Conservation (phyloP, 306 rosid species). For the Cicer pinnatifidum region DNA sequence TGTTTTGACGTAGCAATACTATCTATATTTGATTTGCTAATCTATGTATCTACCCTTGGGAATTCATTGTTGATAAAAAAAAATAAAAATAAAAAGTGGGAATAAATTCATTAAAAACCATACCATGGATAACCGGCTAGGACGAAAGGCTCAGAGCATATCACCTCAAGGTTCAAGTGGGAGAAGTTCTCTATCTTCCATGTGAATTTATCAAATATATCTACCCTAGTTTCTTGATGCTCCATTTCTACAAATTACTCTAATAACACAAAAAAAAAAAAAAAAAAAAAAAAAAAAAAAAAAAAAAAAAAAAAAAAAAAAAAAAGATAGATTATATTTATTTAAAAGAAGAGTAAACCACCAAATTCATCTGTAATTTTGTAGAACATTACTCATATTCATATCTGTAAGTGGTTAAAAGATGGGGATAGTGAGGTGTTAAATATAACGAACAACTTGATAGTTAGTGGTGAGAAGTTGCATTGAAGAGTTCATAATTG, state of each 20-base stretch:
- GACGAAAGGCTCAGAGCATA: slow-evolving; percentile 14
- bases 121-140: slow-evolving; percentile 37
- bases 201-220: slow-evolving; percentile 29
- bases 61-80: too few relatives aligned
- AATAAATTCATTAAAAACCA: not conserved
- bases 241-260: slow-evolving; percentile 7
- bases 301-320: not conserved
- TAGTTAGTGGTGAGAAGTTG: too few relatives aligned
- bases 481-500: too few relatives aligned
- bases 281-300: not conserved
- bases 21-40: too few relatives aligned
- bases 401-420: too few relatives aligned
- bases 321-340: not conserved
- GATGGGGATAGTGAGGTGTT: too few relatives aligned
- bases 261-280: not conserved
- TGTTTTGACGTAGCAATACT: too few relatives aligned
- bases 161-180: not conserved
- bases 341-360: too few relatives aligned
- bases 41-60: too few relatives aligned
- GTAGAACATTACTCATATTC: too few relatives aligned
- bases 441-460: too few relatives aligned
- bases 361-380: too few relatives aligned
- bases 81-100: not conserved
- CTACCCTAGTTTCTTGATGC: not conserved
- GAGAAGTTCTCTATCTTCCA: slow-evolving; percentile 41